phyloP scores from a whole-genome alignment of 176 grass and related monocot genomes.

The Themeda triandra region DNA sequence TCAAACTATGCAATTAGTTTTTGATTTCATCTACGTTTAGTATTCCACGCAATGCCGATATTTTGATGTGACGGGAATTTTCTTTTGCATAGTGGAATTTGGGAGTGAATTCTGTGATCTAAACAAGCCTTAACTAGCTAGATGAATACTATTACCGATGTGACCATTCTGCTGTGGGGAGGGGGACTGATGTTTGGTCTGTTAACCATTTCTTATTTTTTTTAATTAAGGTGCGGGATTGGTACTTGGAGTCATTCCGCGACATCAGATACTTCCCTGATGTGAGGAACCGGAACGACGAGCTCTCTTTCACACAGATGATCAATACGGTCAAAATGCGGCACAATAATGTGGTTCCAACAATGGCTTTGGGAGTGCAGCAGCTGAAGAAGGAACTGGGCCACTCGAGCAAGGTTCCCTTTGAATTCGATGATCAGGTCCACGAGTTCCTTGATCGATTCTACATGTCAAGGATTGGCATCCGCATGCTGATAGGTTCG shows the following conservation, averaged over 20 bases:
- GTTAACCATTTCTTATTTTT: neutral
- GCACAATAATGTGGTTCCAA: constrained; percentile 93
- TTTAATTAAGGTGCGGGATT: constrained; percentile 84
- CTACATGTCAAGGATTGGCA: constrained; percentile 92
- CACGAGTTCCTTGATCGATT: constrained; percentile 85
- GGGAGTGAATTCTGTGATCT: too few relatives aligned
- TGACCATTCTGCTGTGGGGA: neutral
- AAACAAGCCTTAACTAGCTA: too few relatives aligned
- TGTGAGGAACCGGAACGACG: constrained; percentile 50
- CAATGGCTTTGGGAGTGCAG: constrained; percentile 83
- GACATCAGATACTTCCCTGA: constrained; percentile 80
- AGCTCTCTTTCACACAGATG: constrained; percentile 73
- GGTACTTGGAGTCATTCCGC: constrained; percentile 87
- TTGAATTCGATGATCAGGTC: constrained; percentile 59
- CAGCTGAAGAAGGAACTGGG: constrained; percentile 78
- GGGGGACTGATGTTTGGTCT: constrained; percentile 7
- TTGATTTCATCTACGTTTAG: too few relatives aligned
- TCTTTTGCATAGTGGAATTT: too few relatives aligned
- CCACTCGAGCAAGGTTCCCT: constrained; percentile 33
- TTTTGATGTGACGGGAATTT: too few relatives aligned
- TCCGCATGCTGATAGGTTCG: constrained; percentile 97
- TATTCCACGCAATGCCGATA: too few relatives aligned
- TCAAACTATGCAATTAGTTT: too few relatives aligned
- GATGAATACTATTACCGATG: constrained; percentile 16
- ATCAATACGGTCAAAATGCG: constrained; percentile 79